Percentiles rank a stretch among this genome's conserved stretches.
Evolutionary conservation across 164 flowering plant genomes (phyloP).

Genomic region (Pachysandra terminalis): DNA sequence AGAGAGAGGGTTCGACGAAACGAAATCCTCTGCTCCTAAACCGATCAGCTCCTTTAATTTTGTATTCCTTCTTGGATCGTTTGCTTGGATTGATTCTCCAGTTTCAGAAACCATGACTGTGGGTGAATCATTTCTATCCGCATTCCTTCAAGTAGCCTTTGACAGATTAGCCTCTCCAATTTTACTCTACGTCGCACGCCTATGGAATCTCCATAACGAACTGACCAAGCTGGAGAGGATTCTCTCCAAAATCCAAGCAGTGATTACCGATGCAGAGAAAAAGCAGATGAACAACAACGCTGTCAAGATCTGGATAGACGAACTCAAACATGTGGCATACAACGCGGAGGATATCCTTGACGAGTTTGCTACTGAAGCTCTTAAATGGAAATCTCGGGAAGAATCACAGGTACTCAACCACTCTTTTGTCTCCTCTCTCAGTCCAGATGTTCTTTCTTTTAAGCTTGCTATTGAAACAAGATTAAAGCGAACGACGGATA

Average conservation of each 20-base stretch:
- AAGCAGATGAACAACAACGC: neutral
- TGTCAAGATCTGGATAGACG: neutral
- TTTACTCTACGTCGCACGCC: neutral
- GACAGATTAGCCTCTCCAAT: neutral
- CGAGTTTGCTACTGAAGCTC: neutral
- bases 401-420: neutral
- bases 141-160: neutral
- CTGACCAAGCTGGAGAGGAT: neutral
- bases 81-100: no score
- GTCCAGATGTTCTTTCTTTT: no score
- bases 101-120: no score
- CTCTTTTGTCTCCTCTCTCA: no score
- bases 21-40: no score
- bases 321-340: neutral
- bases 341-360: neutral
- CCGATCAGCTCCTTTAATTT: no score
- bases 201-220: neutral
- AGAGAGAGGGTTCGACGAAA: no score
- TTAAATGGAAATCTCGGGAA: neutral
- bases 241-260: neutral
- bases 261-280: slow-evolving; percentile 1
- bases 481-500: no score
- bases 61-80: no score
- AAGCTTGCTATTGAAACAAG: no score
- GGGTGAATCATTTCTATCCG: neutral